Evolutionary conservation across 2,329 filamentous ascomycete genomes (phyloP).

Genomic region (Neophaeococcomyces mojaviensis): DNA sequence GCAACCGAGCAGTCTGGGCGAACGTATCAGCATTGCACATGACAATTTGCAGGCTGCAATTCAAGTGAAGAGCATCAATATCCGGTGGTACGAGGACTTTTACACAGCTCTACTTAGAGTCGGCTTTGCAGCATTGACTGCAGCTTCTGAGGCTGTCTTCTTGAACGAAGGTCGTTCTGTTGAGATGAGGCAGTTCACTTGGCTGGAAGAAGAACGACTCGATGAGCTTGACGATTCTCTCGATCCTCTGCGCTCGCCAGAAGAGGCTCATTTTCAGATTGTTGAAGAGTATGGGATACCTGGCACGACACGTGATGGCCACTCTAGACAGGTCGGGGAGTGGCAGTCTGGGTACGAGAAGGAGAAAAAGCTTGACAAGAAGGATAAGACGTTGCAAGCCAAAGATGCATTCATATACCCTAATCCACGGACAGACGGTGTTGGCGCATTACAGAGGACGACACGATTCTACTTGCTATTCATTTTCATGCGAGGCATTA

Average conservation of each 20-base stretch:
- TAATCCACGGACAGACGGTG: constrained; percentile 47
- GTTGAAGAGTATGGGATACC: constrained; percentile 24
- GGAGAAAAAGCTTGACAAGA: constrained; percentile 39
- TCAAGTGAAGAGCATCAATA: constrained; percentile 69
- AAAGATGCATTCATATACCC: constrained; percentile 28
- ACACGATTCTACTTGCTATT: constrained; percentile 67
- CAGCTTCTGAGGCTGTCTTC: constrained; percentile 92
- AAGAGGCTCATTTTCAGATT: constrained; percentile 23
- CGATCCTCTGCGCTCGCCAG: constrained; percentile 13
- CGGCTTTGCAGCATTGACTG: constrained; percentile 81
- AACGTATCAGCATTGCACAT: constrained; percentile 65
- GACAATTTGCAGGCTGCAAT: constrained; percentile 88
- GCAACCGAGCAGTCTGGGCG: constrained; percentile 40
- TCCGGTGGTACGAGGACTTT: constrained; percentile 87
- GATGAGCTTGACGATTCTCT: constrained; percentile 58
- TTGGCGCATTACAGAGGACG: constrained; percentile 71
- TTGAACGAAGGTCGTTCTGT: constrained; percentile 80
- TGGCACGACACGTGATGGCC: constrained; percentile 22
- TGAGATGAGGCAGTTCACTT: constrained; percentile 68
- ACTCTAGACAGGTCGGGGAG: constrained; percentile 16
- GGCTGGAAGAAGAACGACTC: constrained; percentile 82
- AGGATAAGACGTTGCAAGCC: constrained; percentile 19
- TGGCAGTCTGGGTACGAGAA: constrained; percentile 42
- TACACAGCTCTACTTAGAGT: constrained; percentile 82
- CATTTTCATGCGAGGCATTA: constrained; percentile 69